Evolutionary conservation across 768 basidiomycete genomes (phyloP).

Genomic region (Mycena chlorophos): DNA sequence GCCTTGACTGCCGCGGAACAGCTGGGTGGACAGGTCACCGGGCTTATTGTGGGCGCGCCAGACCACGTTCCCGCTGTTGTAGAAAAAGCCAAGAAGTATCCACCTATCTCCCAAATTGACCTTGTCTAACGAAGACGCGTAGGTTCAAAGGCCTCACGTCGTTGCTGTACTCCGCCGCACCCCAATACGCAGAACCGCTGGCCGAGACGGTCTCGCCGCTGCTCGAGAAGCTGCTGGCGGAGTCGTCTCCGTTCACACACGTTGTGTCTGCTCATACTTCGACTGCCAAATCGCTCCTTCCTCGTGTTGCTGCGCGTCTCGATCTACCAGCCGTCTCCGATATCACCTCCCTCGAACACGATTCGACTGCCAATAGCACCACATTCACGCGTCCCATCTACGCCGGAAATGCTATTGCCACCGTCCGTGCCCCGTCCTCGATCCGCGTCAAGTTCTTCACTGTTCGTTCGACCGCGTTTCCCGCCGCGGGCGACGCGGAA

Average conservation of each 20-base stretch:
- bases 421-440: slow-evolving; percentile 76
- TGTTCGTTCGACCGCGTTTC: slow-evolving; percentile 88
- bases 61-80: slow-evolving; percentile 66
- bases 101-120: background rate
- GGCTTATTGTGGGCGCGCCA: slow-evolving; percentile 68
- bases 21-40: slow-evolving; percentile 85
- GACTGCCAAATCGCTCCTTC: slow-evolving; percentile 87
- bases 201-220: slow-evolving; percentile 84
- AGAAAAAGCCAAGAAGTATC: slow-evolving; percentile 79
- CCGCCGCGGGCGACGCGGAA: slow-evolving; percentile 58
- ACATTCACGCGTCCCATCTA: slow-evolving; percentile 95
- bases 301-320: slow-evolving; percentile 87
- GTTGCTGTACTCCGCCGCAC: slow-evolving; percentile 68
- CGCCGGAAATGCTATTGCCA: slow-evolving; percentile 95
- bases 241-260: slow-evolving; percentile 75
- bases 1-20: slow-evolving; percentile 88
- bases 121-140: slow-evolving; percentile 16
- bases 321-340: slow-evolving; percentile 91
- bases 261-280: slow-evolving; percentile 92
- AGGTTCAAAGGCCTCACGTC: slow-evolving; percentile 70
- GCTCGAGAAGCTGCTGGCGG: slow-evolving; percentile 69
- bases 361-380: slow-evolving; percentile 66
- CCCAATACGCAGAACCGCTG: slow-evolving; percentile 65
- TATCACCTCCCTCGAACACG: slow-evolving; percentile 79
- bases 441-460: slow-evolving; percentile 92